A percentile compares a stretch with the other conserved stretches of the same genome.
Evolutionary conservation across 2,329 filamentous ascomycete genomes (phyloP).

Genomic region (Botrytis paeoniae): DNA sequence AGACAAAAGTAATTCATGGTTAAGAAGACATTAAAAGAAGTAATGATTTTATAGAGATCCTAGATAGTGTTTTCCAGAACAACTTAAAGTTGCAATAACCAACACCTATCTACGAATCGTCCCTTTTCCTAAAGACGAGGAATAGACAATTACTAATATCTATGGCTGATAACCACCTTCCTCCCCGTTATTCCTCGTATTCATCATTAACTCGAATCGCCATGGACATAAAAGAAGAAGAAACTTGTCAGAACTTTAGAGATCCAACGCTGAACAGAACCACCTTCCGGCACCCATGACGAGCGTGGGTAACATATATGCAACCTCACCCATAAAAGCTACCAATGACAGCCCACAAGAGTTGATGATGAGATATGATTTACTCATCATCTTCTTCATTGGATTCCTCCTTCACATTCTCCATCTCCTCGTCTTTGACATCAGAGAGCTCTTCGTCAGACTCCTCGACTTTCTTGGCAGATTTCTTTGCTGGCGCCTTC

Average conservation of each 20-base stretch:
- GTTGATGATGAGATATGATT: not conserved
- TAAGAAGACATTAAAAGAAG: not conserved
- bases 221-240: not conserved
- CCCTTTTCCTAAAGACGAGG: not conserved
- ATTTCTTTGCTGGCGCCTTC: slow-evolving; percentile 20
- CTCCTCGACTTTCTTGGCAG: slow-evolving; percentile 19
- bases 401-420: not conserved
- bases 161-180: not conserved
- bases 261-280: slow-evolving; percentile 3
- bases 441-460: slow-evolving; percentile 7
- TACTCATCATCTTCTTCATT: slow-evolving; percentile 5
- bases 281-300: not conserved
- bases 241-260: not conserved
- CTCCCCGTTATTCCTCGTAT: not conserved
- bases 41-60: not conserved
- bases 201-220: not conserved
- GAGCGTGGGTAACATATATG: not conserved
- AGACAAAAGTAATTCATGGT: not conserved
- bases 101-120: not conserved
- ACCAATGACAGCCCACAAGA: not conserved
- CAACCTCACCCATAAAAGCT: not conserved
- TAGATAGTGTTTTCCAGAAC: slow-evolving; percentile 2
- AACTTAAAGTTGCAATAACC: not conserved
- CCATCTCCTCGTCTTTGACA: slow-evolving; percentile 8
- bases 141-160: slow-evolving; percentile 1